Evolutionary conservation across 768 basidiomycete genomes (phyloP).

Genomic region (Hypsizygus marmoreus): DNA sequence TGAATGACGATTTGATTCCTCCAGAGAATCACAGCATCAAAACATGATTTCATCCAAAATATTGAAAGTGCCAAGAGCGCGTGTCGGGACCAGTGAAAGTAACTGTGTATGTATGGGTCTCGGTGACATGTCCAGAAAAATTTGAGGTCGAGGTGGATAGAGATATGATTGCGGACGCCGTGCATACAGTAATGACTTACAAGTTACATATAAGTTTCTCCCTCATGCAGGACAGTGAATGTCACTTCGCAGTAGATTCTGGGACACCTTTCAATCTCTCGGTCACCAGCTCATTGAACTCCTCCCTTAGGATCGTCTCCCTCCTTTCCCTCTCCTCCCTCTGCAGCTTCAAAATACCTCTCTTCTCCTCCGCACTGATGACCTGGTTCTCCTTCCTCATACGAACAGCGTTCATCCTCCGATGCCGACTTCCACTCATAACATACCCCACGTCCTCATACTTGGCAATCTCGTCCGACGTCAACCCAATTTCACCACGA

Average conservation of each 20-base stretch:
- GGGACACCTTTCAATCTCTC: slow-evolving; percentile 65
- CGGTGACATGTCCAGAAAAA: too few relatives aligned
- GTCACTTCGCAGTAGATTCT: slow-evolving; percentile 11
- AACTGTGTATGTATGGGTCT: too few relatives aligned
- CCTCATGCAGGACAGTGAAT: not conserved
- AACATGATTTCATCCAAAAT: too few relatives aligned
- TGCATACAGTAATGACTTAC: not conserved
- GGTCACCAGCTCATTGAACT: slow-evolving; percentile 82
- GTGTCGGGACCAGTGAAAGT: too few relatives aligned
- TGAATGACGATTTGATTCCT: too few relatives aligned
- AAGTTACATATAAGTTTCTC: not conserved
- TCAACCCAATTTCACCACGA: slow-evolving; percentile 97
- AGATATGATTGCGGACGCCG: not conserved
- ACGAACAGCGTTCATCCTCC: slow-evolving; percentile 98
- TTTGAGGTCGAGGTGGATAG: too few relatives aligned
- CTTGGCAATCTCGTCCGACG: slow-evolving; percentile 81
- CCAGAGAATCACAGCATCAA: too few relatives aligned
- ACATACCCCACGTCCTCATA: slow-evolving; percentile 94
- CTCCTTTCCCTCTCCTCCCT: slow-evolving; percentile 91
- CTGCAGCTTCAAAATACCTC: slow-evolving; percentile 93
- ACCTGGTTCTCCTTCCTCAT: slow-evolving; percentile 99
- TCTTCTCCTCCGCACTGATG: slow-evolving; percentile 97
- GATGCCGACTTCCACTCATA: slow-evolving; percentile 94
- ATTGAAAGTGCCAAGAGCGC: too few relatives aligned
- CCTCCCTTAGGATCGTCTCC: slow-evolving; percentile 86